Evolutionary conservation across 495 filamentous ascomycete species (phyloP).

Genomic region (Aspergillus kassunensis): DNA sequence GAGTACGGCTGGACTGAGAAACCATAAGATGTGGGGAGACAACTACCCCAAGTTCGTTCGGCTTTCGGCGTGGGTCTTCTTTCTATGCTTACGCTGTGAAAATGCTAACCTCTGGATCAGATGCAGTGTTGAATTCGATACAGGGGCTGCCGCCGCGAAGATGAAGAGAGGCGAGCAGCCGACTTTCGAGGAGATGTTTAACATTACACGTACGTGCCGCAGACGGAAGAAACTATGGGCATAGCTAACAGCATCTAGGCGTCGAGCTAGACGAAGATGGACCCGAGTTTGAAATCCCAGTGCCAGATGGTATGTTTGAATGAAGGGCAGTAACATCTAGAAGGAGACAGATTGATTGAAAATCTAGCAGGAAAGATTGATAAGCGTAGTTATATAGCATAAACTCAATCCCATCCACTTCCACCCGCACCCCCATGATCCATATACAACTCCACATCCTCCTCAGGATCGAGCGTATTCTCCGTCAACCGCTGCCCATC

Average conservation of each 20-base stretch:
- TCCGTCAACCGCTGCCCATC: slow-evolving; percentile 12
- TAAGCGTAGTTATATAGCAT: neutral
- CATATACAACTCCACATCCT: slow-evolving; percentile 12
- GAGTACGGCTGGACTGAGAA: neutral
- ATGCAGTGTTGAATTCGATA: neutral
- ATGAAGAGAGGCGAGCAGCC: neutral
- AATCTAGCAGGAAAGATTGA: too few relatives aligned
- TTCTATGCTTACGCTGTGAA: neutral
- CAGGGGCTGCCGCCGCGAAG: neutral
- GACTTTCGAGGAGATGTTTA: slow-evolving; percentile 1
- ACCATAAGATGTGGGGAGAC: neutral
- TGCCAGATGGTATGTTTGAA: neutral
- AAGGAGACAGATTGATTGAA: neutral
- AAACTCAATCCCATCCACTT: slow-evolving; percentile 13
- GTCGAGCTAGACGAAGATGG: neutral
- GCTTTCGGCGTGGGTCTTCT: neutral
- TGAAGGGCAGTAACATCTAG: neutral
- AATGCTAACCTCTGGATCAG: neutral
- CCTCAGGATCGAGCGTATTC: slow-evolving; percentile 5
- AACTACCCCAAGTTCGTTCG: neutral
- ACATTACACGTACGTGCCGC: neutral
- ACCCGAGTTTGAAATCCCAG: neutral
- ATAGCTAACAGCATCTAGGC: neutral
- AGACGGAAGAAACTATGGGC: neutral
- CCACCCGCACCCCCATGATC: slow-evolving; percentile 1